Base-by-base conservation (phyloP, 495 filamentous ascomycete species). In the Chlorociboria aeruginascens region DNA sequence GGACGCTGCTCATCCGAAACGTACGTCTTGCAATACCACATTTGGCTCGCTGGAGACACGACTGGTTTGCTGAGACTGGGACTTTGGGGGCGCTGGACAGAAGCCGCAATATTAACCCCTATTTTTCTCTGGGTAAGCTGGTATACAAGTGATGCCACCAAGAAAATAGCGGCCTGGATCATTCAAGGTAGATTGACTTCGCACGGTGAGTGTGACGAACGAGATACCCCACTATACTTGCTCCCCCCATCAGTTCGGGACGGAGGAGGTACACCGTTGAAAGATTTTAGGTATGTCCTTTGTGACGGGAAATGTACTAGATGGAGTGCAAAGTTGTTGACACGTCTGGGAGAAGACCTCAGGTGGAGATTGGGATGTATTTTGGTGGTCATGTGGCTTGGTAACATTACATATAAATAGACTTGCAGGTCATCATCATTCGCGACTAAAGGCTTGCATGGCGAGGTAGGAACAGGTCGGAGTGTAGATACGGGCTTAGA, bases 11-110 rank as follows among this genome's bases (percentile, higher is more conserved):
- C 74, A 6, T 63, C 81, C 6, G 79, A 80, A 52, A 73, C 72
- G 1, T 82, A 77, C 50, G 65, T 75, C 12, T 55, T 83, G 25
- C 76, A 81, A 43, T 71, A 70, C 56, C 79, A 83, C 52, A 70
- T 81, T 48, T 81, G 76, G 77, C 65, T 81, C 29, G 77, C 75
- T 7, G 75, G 69, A 14, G 73, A 81, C 50, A 70, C 70, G 11
- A 71, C 72, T 29, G 78, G 71, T 6, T 45, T 73, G 14, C 63
- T 81, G n/a, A 61, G 63, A 12, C 46, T 73, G 32, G 75, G 74
- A 10, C 46, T 72, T 6, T 69, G 66, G 34, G 58, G 57, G 38
- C 52, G 44, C 34, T 57, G 57, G 46, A 17, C 48, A 7, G 64
- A 72, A 52, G 55, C 67, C 13, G 41, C 58, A 9, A 44, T 73